Conservation (phyloP, 1,284 basidiomycete genomes). For the Cryptococcus depauperatus region DNA sequence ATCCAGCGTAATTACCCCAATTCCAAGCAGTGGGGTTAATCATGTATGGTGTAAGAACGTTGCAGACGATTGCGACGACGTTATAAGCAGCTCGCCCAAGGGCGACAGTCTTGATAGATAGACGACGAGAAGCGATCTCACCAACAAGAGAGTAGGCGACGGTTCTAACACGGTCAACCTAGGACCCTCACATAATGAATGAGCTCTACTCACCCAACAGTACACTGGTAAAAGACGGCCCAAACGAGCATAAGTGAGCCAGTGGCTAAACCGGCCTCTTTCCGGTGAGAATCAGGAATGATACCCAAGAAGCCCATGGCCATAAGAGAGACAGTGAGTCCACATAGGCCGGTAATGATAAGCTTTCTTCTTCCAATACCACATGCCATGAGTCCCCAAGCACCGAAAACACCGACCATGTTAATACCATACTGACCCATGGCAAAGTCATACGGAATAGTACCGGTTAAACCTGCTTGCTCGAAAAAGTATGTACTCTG, state of each 20-base stretch:
- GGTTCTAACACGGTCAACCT: constrained; percentile 9
- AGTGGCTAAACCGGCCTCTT: constrained; percentile 38
- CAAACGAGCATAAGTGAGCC: constrained; percentile 47
- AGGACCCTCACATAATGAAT: not conserved
- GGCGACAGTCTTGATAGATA: constrained; percentile 51
- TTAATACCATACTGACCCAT: constrained; percentile 42
- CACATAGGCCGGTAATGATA: constrained; percentile 47
- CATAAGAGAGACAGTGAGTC: constrained; percentile 46
- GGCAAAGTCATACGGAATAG: constrained; percentile 43
- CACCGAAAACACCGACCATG: constrained; percentile 34
- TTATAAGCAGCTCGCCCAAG: constrained; percentile 46
- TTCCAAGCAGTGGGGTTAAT: constrained; percentile 47
- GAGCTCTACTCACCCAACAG: constrained; percentile 32
- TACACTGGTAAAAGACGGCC: constrained; percentile 42
- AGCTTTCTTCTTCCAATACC: constrained; percentile 45
- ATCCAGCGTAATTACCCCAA: constrained; percentile 43
- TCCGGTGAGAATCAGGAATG: constrained; percentile 23
- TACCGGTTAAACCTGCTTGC: constrained; percentile 44
- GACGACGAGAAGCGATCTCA: constrained; percentile 47
- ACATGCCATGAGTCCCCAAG: constrained; percentile 43
- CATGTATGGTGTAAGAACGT: constrained; percentile 46
- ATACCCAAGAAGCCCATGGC: constrained; percentile 49
- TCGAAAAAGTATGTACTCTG: constrained; percentile 45
- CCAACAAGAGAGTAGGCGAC: constrained; percentile 46
- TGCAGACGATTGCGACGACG: constrained; percentile 44